Evolutionary conservation across 106 monocot genomes (phyloP), one percentile per base, ranked within the genome.

Genomic region (Iris macrosiphon): DNA sequence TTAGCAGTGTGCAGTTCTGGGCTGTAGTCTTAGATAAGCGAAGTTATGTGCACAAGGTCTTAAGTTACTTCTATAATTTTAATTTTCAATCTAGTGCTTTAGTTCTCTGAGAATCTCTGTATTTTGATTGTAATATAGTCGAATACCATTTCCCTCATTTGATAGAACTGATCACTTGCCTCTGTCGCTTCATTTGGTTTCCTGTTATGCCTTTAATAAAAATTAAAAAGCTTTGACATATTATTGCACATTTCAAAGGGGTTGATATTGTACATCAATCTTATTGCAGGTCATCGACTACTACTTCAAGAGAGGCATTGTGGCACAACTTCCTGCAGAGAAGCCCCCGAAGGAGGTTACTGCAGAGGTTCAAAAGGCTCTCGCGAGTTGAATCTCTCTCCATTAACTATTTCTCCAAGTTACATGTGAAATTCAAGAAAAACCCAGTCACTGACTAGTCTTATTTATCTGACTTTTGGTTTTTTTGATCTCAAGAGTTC

Each of bases 281-380:
- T 11, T 14, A 17, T 66, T 72, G 41, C 44, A 73, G 64, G 72
- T 73, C 16, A 65, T 65, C 34, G 65, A 51, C 60, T 73, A 73
- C 44, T 73, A 73, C 26, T 11, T 39, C 18, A 73, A 51, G 41
- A 73, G 65, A 25, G 65, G 59, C 14, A 24, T 35, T 3, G 50
- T 73, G 52, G 64, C 58, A 12, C 16, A 65, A 6, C 57, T 73
- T 27, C 64, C 65, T 31, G 72, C 72, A 21, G 58, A 73, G 38
- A 73, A 73, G 33, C 65, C 64, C 24, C 65, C 72, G 0, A 65
- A 64, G 11, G 65, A 73, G 16, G 72, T 73, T n/a, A 65, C 72
- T 42, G 23, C 16, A 7, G 64, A 73, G 49, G 55, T 73, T 48
- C 57, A 65, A 44, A 73, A 73, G 43, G 30, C 64, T 38, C 72